Base-by-base conservation (phyloP, 352 stramenopile species). In the Globisporangium spinosum region DNA sequence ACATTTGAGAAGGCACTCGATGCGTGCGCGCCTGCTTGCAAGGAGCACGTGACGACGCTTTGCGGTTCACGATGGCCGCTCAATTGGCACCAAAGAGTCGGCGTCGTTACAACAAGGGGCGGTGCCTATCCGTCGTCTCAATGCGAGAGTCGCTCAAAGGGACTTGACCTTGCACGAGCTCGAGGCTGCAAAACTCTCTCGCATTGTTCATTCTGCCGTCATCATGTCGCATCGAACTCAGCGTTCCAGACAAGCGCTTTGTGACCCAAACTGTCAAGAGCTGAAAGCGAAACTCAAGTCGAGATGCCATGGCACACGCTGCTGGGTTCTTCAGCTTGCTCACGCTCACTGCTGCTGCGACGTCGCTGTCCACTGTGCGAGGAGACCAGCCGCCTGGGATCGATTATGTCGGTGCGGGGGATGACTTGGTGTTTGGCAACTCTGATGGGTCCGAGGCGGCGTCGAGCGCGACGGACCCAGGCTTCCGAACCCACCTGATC, bases 381-480 rank as follows among this genome's bases (percentile, higher is more conserved):
- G 57, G 57, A 51, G 60, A 64, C 7, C 71, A 70, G 47, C 71
- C 71, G 3, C 64, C 64, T n/a, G 71, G 68, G 17, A 75, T 77
- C n/a, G 69, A 73, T 38, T 73, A 71, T 49, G 60, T 77, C 2
- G 72, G 72, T 22, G 72, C 65, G 12, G 72, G 69, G 17, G 75
- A 75, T 27, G 72, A 77, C 29, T 27, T 77, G 7, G 72, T 77
- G 47, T 75, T 75, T 32, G 72, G 69, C 1, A 77, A 77, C 22
- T 69, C 69, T 0, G 65, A 64, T 15, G 69, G 69, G 4, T 73
- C 72, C 0, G 72, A 75, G 49, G 69, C 71, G 9, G 64, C 71
- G 0, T 72, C 68, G 15, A 71, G 69, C 32, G 69, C 73, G 25
- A 73, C 66, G 25, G 69, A 75, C 22, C 65, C 69, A 9, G 62